Evolutionary conservation across 441 rosid species (phyloP).

Genomic region (Syzygium malaccense): DNA sequence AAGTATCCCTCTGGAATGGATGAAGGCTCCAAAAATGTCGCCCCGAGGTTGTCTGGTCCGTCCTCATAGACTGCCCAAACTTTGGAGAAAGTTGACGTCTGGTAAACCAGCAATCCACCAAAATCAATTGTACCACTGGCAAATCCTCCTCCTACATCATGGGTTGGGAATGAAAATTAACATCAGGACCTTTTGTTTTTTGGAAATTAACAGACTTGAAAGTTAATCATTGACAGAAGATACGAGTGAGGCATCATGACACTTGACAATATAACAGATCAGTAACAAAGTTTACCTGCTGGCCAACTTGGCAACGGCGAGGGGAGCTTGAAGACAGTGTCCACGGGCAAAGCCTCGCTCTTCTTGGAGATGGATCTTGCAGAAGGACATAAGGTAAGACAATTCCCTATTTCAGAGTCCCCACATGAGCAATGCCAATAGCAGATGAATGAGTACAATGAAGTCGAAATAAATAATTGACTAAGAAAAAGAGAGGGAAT

Average conservation of each 20-base stretch:
- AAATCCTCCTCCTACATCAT: conserved; percentile 12
- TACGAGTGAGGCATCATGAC: not conserved
- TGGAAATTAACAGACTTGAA: not conserved
- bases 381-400: not conserved
- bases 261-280: not conserved
- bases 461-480: not conserved
- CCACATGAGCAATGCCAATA: not conserved
- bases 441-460: not conserved
- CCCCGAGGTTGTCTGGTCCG: conserved; percentile 12
- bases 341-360: not conserved
- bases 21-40: conserved; percentile 39
- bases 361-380: not conserved
- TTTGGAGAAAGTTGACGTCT: conserved; percentile 2
- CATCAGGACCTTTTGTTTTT: not conserved
- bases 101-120: conserved; percentile 3
- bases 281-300: not conserved
- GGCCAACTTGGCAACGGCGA: conserved; percentile 8
- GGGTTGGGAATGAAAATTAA: not conserved
- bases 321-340: conserved; percentile 3
- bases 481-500: not conserved
- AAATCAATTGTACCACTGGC: conserved; percentile 2
- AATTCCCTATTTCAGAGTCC: not conserved
- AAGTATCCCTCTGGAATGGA: conserved; percentile 44
- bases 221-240: not conserved
- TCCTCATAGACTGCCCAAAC: conserved; percentile 2